These are phyloP conservation scores for Aureobasidium vineae DNA, from an alignment of 2,329 filamentous ascomycete species.

Conservation along the genomic window DNA sequence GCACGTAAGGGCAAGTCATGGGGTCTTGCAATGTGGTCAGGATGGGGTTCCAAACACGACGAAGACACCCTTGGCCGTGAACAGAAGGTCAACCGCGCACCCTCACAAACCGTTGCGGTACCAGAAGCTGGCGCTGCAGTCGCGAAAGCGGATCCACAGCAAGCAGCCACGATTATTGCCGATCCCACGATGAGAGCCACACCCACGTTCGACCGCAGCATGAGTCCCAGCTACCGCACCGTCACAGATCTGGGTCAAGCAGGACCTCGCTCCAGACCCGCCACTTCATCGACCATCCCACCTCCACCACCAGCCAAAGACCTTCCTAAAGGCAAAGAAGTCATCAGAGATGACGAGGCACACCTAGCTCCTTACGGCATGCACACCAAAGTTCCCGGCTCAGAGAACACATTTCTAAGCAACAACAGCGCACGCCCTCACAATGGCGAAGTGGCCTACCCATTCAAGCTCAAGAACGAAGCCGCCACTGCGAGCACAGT, in stretches of 20 bases:
- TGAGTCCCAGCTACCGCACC: slow-evolving; percentile 15
- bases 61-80: slow-evolving; percentile 67
- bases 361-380: slow-evolving; percentile 23
- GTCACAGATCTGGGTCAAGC: slow-evolving; percentile 19
- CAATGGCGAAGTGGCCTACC: slow-evolving; percentile 67
- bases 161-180: background rate
- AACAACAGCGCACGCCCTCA: slow-evolving; percentile 63
- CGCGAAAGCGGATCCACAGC: background rate
- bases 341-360: background rate
- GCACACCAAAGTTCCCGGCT: slow-evolving; percentile 33
- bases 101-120: slow-evolving; percentile 8
- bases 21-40: slow-evolving; percentile 78
- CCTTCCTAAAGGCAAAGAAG: slow-evolving; percentile 3
- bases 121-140: slow-evolving; percentile 10
- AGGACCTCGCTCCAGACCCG: background rate
- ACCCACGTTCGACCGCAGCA: slow-evolving; percentile 15
- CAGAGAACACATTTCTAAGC: slow-evolving; percentile 48
- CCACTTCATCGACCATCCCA: background rate
- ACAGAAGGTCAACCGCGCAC: slow-evolving; percentile 47
- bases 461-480: slow-evolving; percentile 62
- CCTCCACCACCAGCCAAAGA: slow-evolving; percentile 20
- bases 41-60: slow-evolving; percentile 89
- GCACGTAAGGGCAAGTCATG: slow-evolving; percentile 51
- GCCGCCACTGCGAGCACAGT: slow-evolving; percentile 67
- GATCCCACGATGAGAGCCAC: background rate